phyloP scores from a whole-genome alignment of 306 rosid species.

The Herpetospermum pedunculosum region DNA sequence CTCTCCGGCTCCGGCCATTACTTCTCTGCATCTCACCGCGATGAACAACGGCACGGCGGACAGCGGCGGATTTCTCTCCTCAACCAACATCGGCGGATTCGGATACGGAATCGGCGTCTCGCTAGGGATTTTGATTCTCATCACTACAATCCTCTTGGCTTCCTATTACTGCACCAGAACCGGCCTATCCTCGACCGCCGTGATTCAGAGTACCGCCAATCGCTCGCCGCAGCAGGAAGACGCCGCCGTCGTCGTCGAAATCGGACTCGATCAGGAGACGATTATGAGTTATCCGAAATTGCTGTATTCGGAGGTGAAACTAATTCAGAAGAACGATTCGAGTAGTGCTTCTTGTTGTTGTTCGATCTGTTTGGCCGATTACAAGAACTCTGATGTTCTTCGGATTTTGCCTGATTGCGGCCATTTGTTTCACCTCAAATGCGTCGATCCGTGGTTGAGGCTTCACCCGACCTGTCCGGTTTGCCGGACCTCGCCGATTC shows the following conservation, averaged over 20 bases:
- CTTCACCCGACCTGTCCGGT: constrained; percentile 82
- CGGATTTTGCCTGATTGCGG: constrained; percentile 69
- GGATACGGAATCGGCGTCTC: constrained; percentile 87
- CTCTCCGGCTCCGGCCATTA: background rate
- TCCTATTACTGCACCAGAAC: constrained; percentile 72
- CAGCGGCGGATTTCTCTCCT: constrained; percentile 8
- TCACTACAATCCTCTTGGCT: constrained; percentile 81
- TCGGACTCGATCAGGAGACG: constrained; percentile 73
- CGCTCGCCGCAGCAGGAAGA: background rate
- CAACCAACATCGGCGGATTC: constrained; percentile 48
- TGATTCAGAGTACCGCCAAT: constrained; percentile 1
- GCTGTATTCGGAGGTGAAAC: constrained; percentile 61
- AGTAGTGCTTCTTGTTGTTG: constrained; percentile 46
- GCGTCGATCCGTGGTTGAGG: constrained; percentile 88
- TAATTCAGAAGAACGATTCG: constrained; percentile 31
- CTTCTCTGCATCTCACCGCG: background rate
- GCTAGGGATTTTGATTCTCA: constrained; percentile 65
- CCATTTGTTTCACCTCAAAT: constrained; percentile 64
- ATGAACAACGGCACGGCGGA: constrained; percentile 14
- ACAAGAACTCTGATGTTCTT: constrained; percentile 46
- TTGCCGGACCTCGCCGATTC: constrained; percentile 84
- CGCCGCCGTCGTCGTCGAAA: constrained; percentile 28
- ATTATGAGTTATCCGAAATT: constrained; percentile 58
- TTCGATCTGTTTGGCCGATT: constrained; percentile 77
- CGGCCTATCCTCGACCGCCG: constrained; percentile 11